These are phyloP conservation scores for Jackrogersella multiformis DNA, from an alignment of 495 filamentous ascomycete genomes.

Conservation along the genomic window DNA sequence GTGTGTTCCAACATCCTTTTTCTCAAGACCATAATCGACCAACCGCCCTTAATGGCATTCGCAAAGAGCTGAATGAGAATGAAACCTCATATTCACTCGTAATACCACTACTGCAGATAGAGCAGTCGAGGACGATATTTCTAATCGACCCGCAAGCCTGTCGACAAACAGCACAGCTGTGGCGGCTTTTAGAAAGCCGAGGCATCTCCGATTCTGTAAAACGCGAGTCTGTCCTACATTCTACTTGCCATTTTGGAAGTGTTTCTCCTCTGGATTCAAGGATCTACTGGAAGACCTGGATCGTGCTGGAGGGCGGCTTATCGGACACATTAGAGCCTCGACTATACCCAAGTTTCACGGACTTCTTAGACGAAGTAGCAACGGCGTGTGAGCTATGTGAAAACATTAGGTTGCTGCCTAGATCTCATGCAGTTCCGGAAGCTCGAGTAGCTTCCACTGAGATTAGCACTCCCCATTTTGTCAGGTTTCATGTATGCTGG, in stretches of 20 bases:
- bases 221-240: not conserved
- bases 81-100: not conserved
- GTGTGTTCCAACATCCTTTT: too few relatives aligned
- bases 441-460: too few relatives aligned
- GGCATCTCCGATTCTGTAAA: not conserved
- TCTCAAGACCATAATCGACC: not conserved
- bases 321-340: not conserved
- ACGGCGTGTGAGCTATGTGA: not conserved
- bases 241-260: not conserved
- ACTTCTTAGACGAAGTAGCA: not conserved
- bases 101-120: not conserved
- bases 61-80: not conserved
- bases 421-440: not conserved
- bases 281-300: not conserved
- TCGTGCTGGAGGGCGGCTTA: not conserved
- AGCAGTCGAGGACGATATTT: not conserved
- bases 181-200: not conserved
- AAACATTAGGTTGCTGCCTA: not conserved
- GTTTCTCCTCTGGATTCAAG: not conserved
- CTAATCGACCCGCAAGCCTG: not conserved
- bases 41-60: not conserved
- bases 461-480: too few relatives aligned
- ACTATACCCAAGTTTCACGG: conserved; percentile 13
- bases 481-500: too few relatives aligned
- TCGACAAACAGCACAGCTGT: not conserved